These are phyloP conservation scores for Candida hungchunana DNA, from an alignment of 805 yeast genomes.

Conservation along the genomic window DNA sequence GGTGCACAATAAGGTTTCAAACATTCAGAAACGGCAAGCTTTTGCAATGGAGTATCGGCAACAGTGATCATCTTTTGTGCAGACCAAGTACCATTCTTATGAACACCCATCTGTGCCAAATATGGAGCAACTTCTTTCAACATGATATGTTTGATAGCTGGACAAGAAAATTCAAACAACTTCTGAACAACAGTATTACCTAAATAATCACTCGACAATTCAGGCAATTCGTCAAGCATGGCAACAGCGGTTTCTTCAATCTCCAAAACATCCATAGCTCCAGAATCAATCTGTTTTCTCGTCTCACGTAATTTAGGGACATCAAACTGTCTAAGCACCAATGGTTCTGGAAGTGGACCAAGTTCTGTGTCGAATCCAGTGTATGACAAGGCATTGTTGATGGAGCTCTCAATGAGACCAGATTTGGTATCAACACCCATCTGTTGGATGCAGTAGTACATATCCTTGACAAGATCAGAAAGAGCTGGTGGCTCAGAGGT, in stretches of 20 bases:
- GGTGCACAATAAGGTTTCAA: constrained; percentile 80
- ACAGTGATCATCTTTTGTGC: constrained; percentile 90
- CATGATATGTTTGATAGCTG: constrained; percentile 74
- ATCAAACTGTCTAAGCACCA: constrained; percentile 68
- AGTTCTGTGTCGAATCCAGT: constrained; percentile 48
- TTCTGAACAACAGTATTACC: constrained; percentile 97
- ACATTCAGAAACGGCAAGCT: constrained; percentile 59
- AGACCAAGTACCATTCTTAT: constrained; percentile 99
- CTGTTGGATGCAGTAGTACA: constrained; percentile 27
- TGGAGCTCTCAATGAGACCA: constrained; percentile 37
- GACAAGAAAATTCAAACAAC: constrained; percentile 67
- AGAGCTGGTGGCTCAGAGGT: constrained; percentile 21
- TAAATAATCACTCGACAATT: constrained; percentile 83
- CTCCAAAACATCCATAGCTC: constrained; percentile 50
- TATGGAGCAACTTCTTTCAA: constrained; percentile 71
- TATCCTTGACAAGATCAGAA: constrained; percentile 25
- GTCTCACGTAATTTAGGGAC: constrained; percentile 86
- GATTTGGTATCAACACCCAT: constrained; percentile 31
- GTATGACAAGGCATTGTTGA: constrained; percentile 41
- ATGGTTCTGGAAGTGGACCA: constrained; percentile 77
- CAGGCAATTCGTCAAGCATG: constrained; percentile 86
- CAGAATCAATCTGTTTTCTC: constrained; percentile 65
- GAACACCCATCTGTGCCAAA: constrained; percentile 88
- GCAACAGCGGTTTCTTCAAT: constrained; percentile 78
- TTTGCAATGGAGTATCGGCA: constrained; percentile 59